A percentile compares a stretch with the other conserved stretches of the same genome.
Evolutionary conservation across 768 basidiomycete species (phyloP).

Genomic region (Suillus tomentosus): DNA sequence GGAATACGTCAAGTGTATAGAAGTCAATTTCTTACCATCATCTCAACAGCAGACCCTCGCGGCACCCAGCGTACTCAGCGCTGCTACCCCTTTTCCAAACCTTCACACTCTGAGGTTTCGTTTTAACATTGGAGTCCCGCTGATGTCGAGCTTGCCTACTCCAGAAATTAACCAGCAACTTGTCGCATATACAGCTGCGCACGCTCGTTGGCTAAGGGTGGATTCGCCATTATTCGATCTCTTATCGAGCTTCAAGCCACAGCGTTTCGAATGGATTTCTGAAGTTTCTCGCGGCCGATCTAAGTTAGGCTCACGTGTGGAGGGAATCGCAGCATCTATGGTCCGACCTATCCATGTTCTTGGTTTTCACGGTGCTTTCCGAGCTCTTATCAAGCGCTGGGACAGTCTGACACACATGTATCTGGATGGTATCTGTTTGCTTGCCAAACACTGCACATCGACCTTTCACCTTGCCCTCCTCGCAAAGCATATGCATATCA

Average conservation of each 20-base stretch:
- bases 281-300: not conserved
- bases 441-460: not conserved
- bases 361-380: slow-evolving; percentile 1
- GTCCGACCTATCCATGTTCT: slow-evolving; percentile 1
- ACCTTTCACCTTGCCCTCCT: slow-evolving; percentile 3
- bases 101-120: slow-evolving; percentile 11
- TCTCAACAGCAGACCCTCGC: not conserved
- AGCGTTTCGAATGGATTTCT: slow-evolving; percentile 11
- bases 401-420: slow-evolving; percentile 8
- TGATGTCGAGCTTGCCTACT: not conserved
- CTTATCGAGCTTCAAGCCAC: slow-evolving; percentile 8
- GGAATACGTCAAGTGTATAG: slow-evolving; percentile 7
- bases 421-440: slow-evolving; percentile 10
- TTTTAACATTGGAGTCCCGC: slow-evolving; percentile 2
- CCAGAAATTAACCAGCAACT: slow-evolving; percentile 1
- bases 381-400: slow-evolving; percentile 10
- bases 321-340: not conserved
- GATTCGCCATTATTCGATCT: slow-evolving; percentile 13
- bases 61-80: slow-evolving; percentile 3
- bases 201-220: not conserved
- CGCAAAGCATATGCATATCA: slow-evolving; percentile 8
- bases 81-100: slow-evolving; percentile 2
- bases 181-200: not conserved
- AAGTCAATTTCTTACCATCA: slow-evolving; percentile 11
- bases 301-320: not conserved